Conservation (phyloP, 2,329 filamentous ascomycete genomes). For the Colletotrichum coccodes region DNA sequence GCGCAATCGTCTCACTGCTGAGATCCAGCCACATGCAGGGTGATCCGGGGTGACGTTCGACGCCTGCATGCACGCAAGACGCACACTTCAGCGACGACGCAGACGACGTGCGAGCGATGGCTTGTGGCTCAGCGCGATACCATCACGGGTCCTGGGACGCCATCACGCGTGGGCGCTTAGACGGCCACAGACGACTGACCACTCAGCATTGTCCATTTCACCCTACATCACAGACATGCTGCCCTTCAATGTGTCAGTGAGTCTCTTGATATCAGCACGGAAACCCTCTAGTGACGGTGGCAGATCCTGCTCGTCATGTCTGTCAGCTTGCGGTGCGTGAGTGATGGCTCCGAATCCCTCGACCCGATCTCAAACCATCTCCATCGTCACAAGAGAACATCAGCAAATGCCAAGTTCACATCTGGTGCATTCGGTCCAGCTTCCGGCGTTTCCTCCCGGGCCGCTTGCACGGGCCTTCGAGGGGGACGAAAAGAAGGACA, state of each 20-base stretch:
- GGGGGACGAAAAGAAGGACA: not conserved
- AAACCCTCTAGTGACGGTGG: no score
- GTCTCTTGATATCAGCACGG: no score
- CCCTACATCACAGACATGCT: not conserved
- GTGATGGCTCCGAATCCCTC: not conserved
- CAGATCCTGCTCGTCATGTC: not conserved
- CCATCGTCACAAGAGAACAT: not conserved
- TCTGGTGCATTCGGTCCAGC: not conserved
- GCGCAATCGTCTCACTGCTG: constrained; percentile 4
- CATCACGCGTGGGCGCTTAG: constrained; percentile 24
- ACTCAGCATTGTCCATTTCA: constrained; percentile 1
- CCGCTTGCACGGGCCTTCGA: not conserved
- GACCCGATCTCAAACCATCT: not conserved
- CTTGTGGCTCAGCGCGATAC: constrained; percentile 21
- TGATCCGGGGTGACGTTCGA: not conserved
- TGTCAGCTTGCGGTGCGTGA: not conserved
- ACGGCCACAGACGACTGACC: constrained; percentile 5
- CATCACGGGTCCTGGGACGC: constrained; percentile 12
- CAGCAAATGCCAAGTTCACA: not conserved
- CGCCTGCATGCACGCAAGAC: not conserved
- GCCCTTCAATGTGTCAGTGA: not conserved
- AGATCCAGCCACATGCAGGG: not conserved
- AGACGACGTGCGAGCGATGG: constrained; percentile 3
- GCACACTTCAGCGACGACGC: not conserved
- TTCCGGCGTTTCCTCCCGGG: not conserved